Evolutionary conservation across 2,329 filamentous ascomycete species (phyloP), one percentile per base, ranked within the genome.

Genomic region (Penicillium thymicola): DNA sequence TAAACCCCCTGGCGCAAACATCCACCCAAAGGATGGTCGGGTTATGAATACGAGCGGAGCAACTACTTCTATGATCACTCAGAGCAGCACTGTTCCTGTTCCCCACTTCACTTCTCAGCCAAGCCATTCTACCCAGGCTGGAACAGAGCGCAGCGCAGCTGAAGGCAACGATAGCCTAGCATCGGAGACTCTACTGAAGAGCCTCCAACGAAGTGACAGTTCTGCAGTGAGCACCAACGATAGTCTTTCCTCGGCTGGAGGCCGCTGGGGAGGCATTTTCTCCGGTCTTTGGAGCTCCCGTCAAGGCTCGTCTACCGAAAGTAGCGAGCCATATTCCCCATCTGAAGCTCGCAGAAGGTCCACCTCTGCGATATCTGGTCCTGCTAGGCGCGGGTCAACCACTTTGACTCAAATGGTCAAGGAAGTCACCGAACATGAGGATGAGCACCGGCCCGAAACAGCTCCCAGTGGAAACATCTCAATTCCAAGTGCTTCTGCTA

Each of bases 231-330:
- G 76, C 58, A 74, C 74, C 47, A 71, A 75, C 46, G 79, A 76
- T 55, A 79, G 75, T 51, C 74, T 79, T 23, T 78, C 79, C 21
- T 75, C 76, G 32, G 72, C 75, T 4, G 66, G 68, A 48, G 81
- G 79, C 54, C 78, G 79, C 34, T 85, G 82, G 83, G 81, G 81
- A 21, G 82, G 78, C 34, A 71, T 85, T 45, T 79, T 84, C 62
- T 83, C 80, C 55, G 78, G 77, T 2, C 77, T 85, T 55, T 85
- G 83, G 83, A 78, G 73, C 60, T 72, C 75, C 36, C 78, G 75
- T 16, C 76, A 79, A 47, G 77, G 76, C 44, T 80, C 80, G 2
- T 78, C 80, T 8, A 76, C 74, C 10, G 76, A 76, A 51, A 71
- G 76, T 11, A 54, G 58, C 42, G 67, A 65, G 23, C 48, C 56